Base-by-base conservation (phyloP, 768 basidiomycete genomes). In the Leccinum arenicola region DNA sequence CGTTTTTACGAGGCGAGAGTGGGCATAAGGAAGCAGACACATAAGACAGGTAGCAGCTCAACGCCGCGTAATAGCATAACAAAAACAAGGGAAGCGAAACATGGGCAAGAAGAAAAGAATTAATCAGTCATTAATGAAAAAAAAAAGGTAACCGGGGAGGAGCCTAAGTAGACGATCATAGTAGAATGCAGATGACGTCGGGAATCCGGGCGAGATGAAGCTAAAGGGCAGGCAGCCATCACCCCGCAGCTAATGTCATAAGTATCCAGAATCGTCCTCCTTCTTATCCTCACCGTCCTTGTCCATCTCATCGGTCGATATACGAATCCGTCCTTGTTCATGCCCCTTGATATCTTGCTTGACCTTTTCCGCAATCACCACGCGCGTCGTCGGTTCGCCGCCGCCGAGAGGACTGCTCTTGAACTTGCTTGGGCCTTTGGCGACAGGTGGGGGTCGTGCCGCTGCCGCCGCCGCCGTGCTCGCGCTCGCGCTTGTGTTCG, bases 371-470 rank as follows among this genome's bases (percentile, higher is more conserved):
- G 84, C 81, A 35, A 82, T 76, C n/a, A 81, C 78, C 4, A 79
- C 71, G 2, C 79, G 78, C 8, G 63, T 68, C 48, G 75, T 68
- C 48, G 75, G 68, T 53, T 79, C 80, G 25, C 72, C 74, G 35
- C 80, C 78, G 21, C 76, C 81, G 33, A 88, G 73, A 33, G 87
- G 88, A 66, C 83, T 89, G 66, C 88, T 91, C 82, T 90, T 91
- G 74, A 89, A 91, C 60, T 82, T 78, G 62, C 65, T 66, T 21
- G 78, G 75, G 23, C 84, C 84, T 66, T 84, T 87, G 54, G 66
- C 54, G 17, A 58, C 57, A 19, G 60, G 56, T 35, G 55, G 38
- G 47, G 62, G n/a, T 53, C 73, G 66, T 1, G 38, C 21, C 1
- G 61, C 33, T 7, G 23, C 15, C n/a, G 23, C 15, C n/a, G n/a